Evolutionary conservation across 2,329 filamentous ascomycete genomes (phyloP), one percentile per base, ranked within the genome.

Genomic region (Annulohypoxylon truncatum): DNA sequence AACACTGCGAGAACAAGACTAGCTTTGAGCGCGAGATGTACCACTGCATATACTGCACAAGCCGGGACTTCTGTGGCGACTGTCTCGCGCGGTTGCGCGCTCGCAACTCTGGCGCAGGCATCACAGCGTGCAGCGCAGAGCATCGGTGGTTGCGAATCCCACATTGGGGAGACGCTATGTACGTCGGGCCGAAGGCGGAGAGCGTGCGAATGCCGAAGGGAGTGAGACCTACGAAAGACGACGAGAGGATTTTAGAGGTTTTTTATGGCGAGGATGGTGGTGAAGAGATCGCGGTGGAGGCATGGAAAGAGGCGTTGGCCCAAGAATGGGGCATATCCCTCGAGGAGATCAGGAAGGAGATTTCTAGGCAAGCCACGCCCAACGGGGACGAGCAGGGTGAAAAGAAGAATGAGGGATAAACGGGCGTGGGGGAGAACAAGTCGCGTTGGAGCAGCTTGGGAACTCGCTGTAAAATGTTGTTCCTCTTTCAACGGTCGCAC

Each of bases 31-130:
- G n/a, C 6, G 64, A 53, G 20, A 59, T 68, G 15, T 69, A 70
- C 50, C 61, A 65, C 29, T 73, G 71, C 48, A 59, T 69, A 22
- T 71, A 68, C 47, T 73, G 70, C 47, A 28, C 48, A n/a, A 63
- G 60, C 44, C 7, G 9, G 8, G 62, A 70, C 63, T 72, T 73
- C 15, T 73, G 70, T 47, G 3, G 26, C 9, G 64, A 67, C 46
- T 73, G 71, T 10, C 56, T 73, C 10, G 31, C 18, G 10, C 64
- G 40, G 29, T 48, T 73, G 26, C 70, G 71, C 15, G 47, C 51
- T 13, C 33, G 50, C 9, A 20, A 51, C 10, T 38, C 54, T 9
- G 13, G 13, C 15, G 24, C 51, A 1, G 15, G 33, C 15, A 63
- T 62, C 38, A 68, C 46, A 22, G 54, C 9, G 1, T 73, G 71